Conservation (phyloP, 805 yeast genomes). For the Starmerella powellii region DNA sequence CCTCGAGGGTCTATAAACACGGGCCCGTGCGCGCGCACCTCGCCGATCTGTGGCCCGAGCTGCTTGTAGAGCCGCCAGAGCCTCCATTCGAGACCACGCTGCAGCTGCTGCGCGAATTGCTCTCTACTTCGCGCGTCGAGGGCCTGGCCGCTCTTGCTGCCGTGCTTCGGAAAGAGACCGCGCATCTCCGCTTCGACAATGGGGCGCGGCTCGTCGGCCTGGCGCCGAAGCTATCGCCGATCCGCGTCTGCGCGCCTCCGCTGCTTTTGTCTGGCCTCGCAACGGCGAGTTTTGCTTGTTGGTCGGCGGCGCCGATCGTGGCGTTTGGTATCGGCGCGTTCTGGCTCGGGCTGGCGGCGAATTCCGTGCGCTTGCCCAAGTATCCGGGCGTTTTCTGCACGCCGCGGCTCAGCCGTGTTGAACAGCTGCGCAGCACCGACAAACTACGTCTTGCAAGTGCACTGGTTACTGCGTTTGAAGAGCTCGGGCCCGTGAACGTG, state of each 20-base stretch:
- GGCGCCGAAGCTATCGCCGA: not conserved
- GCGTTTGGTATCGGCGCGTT: no score
- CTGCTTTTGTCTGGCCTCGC: no score
- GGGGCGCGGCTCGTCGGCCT: not conserved
- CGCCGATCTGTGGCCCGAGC: slow-evolving; percentile 3
- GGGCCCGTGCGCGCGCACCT: slow-evolving; percentile 1
- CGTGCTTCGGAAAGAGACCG: not conserved
- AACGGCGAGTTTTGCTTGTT: no score
- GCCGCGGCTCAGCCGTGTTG: not conserved
- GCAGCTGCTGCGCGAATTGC: not conserved
- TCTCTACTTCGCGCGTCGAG: not conserved
- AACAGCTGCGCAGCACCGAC: not conserved
- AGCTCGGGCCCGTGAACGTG: slow-evolving; percentile 14
- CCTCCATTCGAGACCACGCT: not conserved
- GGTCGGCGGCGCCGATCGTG: no score
- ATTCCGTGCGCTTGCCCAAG: not conserved
- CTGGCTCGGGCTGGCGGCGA: no score
- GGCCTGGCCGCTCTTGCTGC: not conserved
- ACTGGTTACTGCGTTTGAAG: slow-evolving; percentile 20
- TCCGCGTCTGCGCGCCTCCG: not conserved
- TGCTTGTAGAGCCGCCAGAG: slow-evolving; percentile 6
- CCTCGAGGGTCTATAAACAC: slow-evolving; percentile 2
- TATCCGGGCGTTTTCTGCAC: not conserved
- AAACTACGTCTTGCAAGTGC: slow-evolving; percentile 17
- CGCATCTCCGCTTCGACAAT: not conserved